phyloP scores from a whole-genome alignment of 2,329 filamentous ascomycete genomes.

The Alternaria brassicae region DNA sequence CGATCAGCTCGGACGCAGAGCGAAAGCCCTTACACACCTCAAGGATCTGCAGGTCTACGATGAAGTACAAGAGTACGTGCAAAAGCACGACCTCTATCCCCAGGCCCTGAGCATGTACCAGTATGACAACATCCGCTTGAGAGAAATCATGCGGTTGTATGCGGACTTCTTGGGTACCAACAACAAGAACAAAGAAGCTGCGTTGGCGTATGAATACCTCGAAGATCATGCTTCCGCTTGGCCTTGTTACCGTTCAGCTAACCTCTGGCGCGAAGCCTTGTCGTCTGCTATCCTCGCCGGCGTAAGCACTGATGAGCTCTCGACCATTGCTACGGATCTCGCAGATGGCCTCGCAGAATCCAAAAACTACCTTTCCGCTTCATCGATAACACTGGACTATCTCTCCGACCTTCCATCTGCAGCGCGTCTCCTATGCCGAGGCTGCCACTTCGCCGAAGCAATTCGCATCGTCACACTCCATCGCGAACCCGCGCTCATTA shows the following conservation, averaged over 20 bases:
- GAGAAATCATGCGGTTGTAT: conserved; percentile 76
- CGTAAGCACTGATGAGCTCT: conserved; percentile 66
- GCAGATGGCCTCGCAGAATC: conserved; percentile 81
- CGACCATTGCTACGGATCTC: conserved; percentile 73
- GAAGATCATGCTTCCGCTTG: conserved; percentile 76
- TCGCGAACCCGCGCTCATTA: conserved; percentile 67
- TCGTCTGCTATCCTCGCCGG: conserved; percentile 73
- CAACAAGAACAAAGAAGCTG: conserved; percentile 84
- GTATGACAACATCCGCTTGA: conserved; percentile 74
- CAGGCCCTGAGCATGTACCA: conserved; percentile 81
- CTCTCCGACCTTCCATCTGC: conserved; percentile 74
- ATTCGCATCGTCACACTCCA: conserved; percentile 74
- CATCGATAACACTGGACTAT: conserved; percentile 82
- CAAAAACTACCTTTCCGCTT: conserved; percentile 82
- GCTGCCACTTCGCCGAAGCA: conserved; percentile 87
- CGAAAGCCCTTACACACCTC: conserved; percentile 80
- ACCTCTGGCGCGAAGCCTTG: conserved; percentile 90
- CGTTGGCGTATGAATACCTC: conserved; percentile 88
- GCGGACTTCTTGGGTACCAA: conserved; percentile 76
- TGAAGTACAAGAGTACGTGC: conserved; percentile 78
- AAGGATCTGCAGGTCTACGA: conserved; percentile 76
- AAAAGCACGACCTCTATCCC: conserved; percentile 80
- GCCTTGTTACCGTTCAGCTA: conserved; percentile 81
- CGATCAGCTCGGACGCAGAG: conserved; percentile 77
- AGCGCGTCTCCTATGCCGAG: conserved; percentile 81